These are phyloP conservation scores for Ascochyta viciae-villosae DNA, from an alignment of 2,329 filamentous ascomycete genomes.

Conservation along the genomic window DNA sequence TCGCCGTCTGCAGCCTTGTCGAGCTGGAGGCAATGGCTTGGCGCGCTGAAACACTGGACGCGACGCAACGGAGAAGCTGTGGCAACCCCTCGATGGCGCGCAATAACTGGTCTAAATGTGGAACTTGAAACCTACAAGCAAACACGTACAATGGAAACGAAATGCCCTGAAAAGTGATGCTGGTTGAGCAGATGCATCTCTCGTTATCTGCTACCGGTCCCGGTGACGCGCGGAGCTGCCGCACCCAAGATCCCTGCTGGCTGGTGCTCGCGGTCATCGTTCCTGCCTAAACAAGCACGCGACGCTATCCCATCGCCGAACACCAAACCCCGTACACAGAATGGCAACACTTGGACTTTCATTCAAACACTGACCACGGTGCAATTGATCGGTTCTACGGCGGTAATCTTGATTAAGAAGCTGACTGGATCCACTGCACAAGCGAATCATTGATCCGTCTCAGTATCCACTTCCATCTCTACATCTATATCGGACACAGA, in stretches of 20 bases:
- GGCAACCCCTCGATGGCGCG: conserved; percentile 22
- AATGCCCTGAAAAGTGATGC: background rate
- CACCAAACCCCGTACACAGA: background rate
- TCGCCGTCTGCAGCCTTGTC: conserved; percentile 40
- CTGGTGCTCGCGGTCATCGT: conserved; percentile 1
- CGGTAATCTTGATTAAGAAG: too few relatives aligned
- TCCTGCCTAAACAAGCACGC: conserved; percentile 14
- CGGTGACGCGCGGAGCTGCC: conserved; percentile 14
- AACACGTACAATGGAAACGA: background rate
- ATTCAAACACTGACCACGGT: too few relatives aligned
- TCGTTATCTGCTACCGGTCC: background rate
- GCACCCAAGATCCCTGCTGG: conserved; percentile 9
- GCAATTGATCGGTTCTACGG: too few relatives aligned
- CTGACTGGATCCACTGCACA: too few relatives aligned
- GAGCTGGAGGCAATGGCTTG: conserved; percentile 41
- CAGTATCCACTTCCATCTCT: background rate
- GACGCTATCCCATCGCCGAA: background rate
- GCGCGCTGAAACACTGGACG: conserved; percentile 41
- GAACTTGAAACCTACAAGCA: background rate
- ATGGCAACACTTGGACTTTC: too few relatives aligned
- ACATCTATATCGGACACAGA: background rate
- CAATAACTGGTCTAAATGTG: conserved; percentile 34
- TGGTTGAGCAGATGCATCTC: conserved; percentile 1
- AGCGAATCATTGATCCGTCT: background rate
- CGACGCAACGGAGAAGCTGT: conserved; percentile 30